These are phyloP conservation scores for Scytalidium lignicola DNA, from an alignment of 2,329 filamentous ascomycete species.

Conservation along the genomic window DNA sequence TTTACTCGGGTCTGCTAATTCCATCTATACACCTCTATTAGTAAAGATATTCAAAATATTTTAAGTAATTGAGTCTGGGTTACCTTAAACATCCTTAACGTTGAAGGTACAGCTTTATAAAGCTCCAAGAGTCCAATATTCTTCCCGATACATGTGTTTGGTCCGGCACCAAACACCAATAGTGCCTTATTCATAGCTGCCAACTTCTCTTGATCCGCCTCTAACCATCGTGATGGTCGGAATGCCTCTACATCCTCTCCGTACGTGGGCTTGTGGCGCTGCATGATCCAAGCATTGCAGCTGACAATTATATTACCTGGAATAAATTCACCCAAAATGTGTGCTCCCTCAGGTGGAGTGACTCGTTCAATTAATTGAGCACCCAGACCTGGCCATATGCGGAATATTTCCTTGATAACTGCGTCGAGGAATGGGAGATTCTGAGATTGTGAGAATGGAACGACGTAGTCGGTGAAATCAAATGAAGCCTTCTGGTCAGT, in stretches of 20 bases:
- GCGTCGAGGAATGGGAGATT: conserved; percentile 19
- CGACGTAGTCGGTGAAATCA: neutral
- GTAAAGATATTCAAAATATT: neutral
- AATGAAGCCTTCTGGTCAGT: neutral
- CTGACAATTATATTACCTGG: conserved; percentile 15
- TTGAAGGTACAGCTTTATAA: conserved; percentile 3
- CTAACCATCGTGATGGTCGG: conserved; percentile 43
- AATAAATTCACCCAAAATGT: conserved; percentile 10
- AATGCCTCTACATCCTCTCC: conserved; percentile 40
- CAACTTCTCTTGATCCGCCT: neutral
- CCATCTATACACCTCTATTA: neutral
- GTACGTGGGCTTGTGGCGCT: conserved; percentile 39
- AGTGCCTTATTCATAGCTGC: conserved; percentile 2
- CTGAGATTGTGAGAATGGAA: neutral
- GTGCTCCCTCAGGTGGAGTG: conserved; percentile 29
- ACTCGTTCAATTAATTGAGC: conserved; percentile 33
- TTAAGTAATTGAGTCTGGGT: neutral
- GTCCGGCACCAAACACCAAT: conserved; percentile 2
- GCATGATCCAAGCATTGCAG: conserved; percentile 16
- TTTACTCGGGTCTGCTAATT: neutral
- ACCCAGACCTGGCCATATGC: conserved; percentile 34
- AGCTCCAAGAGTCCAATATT: conserved; percentile 2
- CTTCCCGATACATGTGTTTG: conserved; percentile 5
- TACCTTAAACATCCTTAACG: neutral
- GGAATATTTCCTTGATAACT: conserved; percentile 37